These are phyloP conservation scores for Cryphonectria carpinicola DNA, from an alignment of 2,329 filamentous ascomycete species.

Conservation along the genomic window DNA sequence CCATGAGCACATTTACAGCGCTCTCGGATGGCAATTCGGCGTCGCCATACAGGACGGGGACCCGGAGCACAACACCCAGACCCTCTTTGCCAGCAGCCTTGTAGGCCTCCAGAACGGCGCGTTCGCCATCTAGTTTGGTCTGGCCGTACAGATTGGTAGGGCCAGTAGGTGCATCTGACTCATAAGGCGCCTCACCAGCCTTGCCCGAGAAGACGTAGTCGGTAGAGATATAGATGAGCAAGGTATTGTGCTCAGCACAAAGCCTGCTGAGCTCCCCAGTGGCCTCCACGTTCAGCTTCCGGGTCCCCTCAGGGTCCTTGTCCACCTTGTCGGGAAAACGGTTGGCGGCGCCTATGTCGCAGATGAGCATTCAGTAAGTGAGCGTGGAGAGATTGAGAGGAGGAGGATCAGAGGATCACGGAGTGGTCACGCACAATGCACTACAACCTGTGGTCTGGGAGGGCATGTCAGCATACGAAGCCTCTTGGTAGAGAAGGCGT, in stretches of 20 bases:
- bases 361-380: slow-evolving; percentile 6
- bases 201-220: slow-evolving; percentile 79
- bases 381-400: not conserved
- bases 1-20: slow-evolving; percentile 81
- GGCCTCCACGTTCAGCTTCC: slow-evolving; percentile 74
- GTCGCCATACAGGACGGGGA: slow-evolving; percentile 85
- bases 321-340: slow-evolving; percentile 87
- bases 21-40: slow-evolving; percentile 73
- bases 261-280: slow-evolving; percentile 67
- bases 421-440: slow-evolving; percentile 68
- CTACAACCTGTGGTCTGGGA: slow-evolving; percentile 71
- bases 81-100: slow-evolving; percentile 52
- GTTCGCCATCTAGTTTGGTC: slow-evolving; percentile 64
- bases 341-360: slow-evolving; percentile 73
- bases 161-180: slow-evolving; percentile 61
- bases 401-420: not conserved
- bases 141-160: slow-evolving; percentile 78
- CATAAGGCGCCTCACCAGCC: slow-evolving; percentile 83
- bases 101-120: slow-evolving; percentile 68
- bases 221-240: slow-evolving; percentile 80
- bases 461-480: not conserved
- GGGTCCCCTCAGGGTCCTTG: slow-evolving; percentile 74
- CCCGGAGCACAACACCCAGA: slow-evolving; percentile 71
- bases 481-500: slow-evolving; percentile 28
- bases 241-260: slow-evolving; percentile 63